Evolutionary conservation across 2,329 filamentous ascomycete genomes (phyloP).

Genomic region (Dactylonectria estremocensis): DNA sequence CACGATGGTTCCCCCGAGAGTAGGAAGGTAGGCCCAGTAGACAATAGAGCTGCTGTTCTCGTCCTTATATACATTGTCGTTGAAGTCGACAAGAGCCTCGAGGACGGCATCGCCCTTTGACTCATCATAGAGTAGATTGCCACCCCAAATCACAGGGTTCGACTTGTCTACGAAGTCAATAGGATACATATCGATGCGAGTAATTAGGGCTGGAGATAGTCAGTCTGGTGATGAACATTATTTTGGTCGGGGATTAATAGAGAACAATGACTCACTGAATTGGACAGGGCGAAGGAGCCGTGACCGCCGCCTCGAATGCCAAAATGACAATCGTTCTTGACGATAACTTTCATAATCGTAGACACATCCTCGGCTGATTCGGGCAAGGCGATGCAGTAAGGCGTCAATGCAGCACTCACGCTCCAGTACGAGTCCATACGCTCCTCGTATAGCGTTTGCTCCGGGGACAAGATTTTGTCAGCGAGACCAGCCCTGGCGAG

Average conservation of each 20-base stretch:
- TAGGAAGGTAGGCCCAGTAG: conserved; percentile 53
- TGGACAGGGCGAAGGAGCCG: conserved; percentile 51
- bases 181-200: conserved; percentile 52
- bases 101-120: conserved; percentile 42
- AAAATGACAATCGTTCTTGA: conserved; percentile 51
- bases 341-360: conserved; percentile 52
- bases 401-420: conserved; percentile 52
- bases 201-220: conserved; percentile 44
- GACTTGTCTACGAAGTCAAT: conserved; percentile 48
- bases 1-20: conserved; percentile 50
- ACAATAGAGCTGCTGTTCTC: conserved; percentile 52
- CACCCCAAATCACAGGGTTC: conserved; percentile 52
- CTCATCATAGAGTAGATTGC: conserved; percentile 47
- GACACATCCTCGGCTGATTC: conserved; percentile 55
- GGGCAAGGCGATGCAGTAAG: conserved; percentile 56
- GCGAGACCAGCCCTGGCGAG: conserved; percentile 45
- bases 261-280: conserved; percentile 47
- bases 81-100: conserved; percentile 53
- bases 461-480: conserved; percentile 50
- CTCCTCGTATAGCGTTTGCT: conserved; percentile 46
- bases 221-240: neutral
- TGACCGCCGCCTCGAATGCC: conserved; percentile 59
- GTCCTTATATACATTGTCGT: conserved; percentile 50
- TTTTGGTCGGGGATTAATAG: neutral
- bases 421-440: conserved; percentile 57